Conservation (phyloP, 305 asterid genomes). For the Lippia alba region DNA sequence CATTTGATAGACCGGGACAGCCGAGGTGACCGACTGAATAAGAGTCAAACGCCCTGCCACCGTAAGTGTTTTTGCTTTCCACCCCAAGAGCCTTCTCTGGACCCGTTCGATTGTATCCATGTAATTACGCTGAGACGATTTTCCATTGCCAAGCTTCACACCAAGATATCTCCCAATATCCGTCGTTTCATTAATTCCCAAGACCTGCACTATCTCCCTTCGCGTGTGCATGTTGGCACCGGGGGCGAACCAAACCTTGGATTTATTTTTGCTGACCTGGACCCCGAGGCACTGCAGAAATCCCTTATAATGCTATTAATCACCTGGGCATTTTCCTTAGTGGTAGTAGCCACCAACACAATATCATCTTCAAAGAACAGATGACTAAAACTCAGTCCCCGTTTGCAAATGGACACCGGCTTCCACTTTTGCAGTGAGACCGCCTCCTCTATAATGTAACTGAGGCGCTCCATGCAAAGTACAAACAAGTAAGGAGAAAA, state of each 20-base stretch:
- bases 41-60: not conserved
- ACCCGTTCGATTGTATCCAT: too few relatives aligned
- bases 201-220: too few relatives aligned
- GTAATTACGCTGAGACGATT: too few relatives aligned
- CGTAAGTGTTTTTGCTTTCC: not conserved
- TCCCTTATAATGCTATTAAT: too few relatives aligned
- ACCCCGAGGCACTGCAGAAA: not conserved
- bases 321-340: not conserved
- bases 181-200: too few relatives aligned
- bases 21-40: not conserved
- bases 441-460: not conserved
- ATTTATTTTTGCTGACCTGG: not conserved
- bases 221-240: too few relatives aligned
- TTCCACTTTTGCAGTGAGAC: not conserved
- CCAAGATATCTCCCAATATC: too few relatives aligned
- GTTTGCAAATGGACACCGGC: not conserved
- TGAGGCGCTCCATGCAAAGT: not conserved
- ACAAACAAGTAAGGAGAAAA: not conserved
- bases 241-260: not conserved
- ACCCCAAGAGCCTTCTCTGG: too few relatives aligned
- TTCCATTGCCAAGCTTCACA: too few relatives aligned
- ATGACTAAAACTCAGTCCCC: not conserved
- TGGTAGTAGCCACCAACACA: not conserved
- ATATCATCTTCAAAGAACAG: not conserved
- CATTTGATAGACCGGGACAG: not conserved